Base-by-base conservation (phyloP, 2,329 filamentous ascomycete species). In the Chrysoporthe puriensis region DNA sequence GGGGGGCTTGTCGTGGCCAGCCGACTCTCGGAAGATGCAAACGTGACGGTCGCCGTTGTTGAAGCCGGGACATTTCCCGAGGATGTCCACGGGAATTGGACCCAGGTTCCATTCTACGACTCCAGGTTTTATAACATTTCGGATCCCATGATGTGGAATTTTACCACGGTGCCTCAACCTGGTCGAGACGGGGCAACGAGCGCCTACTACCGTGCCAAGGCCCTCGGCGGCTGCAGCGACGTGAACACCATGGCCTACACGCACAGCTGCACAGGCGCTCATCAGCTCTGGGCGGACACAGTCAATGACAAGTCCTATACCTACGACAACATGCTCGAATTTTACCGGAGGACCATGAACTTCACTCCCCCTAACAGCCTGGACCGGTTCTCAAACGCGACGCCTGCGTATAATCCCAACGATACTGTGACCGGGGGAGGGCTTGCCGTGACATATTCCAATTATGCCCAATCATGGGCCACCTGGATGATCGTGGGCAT, bases 201-300 rank as follows among this genome's bases (percentile, higher is more conserved):
- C 26, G 26, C 26, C 26, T 18, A 57, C 6, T 8, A n/a, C 32
- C 54, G 16, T 6, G 32, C 5, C 54, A 57, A 32, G 26, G 26
- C 26, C 26, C 32, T 57, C 6, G 66, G 66, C 26, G 66, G 66
- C 1, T 61, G 58, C 34, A 43, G 57, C 26, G 36, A 44, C 11
- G 36, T 66, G 18, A 68, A 68, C n/a, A 44, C 36, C 50, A 59
- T 68, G 63, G 52, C 48, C 14, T 68, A 68, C 58, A 36, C 40
- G 6, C 63, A 60, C 3, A 36, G 11, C n/a, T 52, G 42, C n/a
- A 56, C 32, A 7, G 67, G 63, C n/a, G 43, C 67, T 16, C 50
- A 46, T 11, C 52, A 66, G 36, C 54, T 48, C 26, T 69, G 67
- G 67, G 67, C 67, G 3, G 64, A 69, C 11, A 16, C 44, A 14